Base-by-base conservation (phyloP, 2,329 filamentous ascomycete genomes). In the Geosmithia putterillii region DNA sequence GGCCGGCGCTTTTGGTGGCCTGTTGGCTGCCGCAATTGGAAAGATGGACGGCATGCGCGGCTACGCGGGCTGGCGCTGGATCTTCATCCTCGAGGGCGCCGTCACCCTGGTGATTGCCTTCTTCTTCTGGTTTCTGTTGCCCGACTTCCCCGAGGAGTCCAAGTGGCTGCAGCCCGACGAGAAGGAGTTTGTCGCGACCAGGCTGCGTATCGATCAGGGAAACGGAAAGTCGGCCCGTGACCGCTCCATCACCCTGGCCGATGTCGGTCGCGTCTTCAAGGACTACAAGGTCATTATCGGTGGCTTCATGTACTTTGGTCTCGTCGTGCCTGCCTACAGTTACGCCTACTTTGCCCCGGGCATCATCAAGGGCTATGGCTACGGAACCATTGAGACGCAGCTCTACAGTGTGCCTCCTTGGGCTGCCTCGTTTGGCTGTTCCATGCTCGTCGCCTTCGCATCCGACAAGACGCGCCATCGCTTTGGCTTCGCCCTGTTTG, bases 21-120 rank as follows among this genome's bases (percentile, higher is more conserved):
- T 95, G 1, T 71, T 95, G 4, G 89, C 89, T 1, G 82, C 79
- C 1, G 89, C 82, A 0, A 94, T 95, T 48, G 86, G 86, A n/a
- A 86, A 92, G 55, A 89, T 95, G 85, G 75, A 87, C 50, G 74
- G 75, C 3, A 49, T 84, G 10, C 62, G 68, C 8, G 78, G 76
- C 19, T 92, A 89, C 54, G 52, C 60, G 1, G 85, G 82, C 9
- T 92, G 86, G 86, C 69, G 84, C 43, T 89, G 83, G 82, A 83
- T 88, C 49, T 89, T 90, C 57, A 84, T 95, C 54, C 61, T 90
- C 7, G 85, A 89, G 58, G 84, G 84, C 6, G 50, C 67, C 4
- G 60, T 84, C 12, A 85, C 82, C 9, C 73, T 74, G 44, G 53
- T 81, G 21, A 65, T 81, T 40, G 73, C 76, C 36, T 56, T 83